Evolutionary conservation across 139 green algal genomes (phyloP).

Genomic region (Deuterostichococcus epilithicus): DNA sequence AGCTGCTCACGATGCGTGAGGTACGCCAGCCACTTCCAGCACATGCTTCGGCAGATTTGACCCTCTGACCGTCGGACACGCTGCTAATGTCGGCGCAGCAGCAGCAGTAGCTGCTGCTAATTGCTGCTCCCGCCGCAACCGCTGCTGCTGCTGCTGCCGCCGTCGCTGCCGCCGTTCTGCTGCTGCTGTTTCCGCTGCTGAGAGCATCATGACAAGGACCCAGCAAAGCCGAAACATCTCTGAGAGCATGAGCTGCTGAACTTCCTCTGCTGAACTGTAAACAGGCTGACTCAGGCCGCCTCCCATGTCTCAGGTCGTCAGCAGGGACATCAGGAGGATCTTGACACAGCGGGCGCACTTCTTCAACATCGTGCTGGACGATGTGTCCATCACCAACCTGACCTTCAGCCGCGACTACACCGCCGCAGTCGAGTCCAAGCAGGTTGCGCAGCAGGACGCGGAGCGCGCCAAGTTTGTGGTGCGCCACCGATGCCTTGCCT

Average conservation of each 20-base stretch:
- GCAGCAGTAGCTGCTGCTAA: too few species aligned
- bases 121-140: background rate
- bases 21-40: slow-evolving; percentile 35
- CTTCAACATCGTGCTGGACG: slow-evolving; percentile 98
- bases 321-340: slow-evolving; percentile 87
- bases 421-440: slow-evolving; percentile 95
- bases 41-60: too few species aligned
- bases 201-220: too few species aligned
- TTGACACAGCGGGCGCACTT: slow-evolving; percentile 81
- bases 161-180: too few species aligned
- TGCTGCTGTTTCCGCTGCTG: background rate
- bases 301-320: slow-evolving; percentile 72
- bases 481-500: slow-evolving; percentile 5
- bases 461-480: slow-evolving; percentile 96
- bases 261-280: too few species aligned
- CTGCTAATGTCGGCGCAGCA: too few species aligned
- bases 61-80: too few species aligned
- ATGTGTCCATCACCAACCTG: slow-evolving; percentile 98
- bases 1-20: slow-evolving; percentile 97
- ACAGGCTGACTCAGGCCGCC: too few species aligned
- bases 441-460: slow-evolving; percentile 97
- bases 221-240: too few species aligned
- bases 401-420: slow-evolving; percentile 97
- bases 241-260: too few species aligned
- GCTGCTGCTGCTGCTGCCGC: background rate